Percentiles rank a stretch among this genome's conserved stretches.
phyloP scores from a whole-genome alignment of 495 filamentous ascomycete genomes.

The Penicillium cosmopolitanum region DNA sequence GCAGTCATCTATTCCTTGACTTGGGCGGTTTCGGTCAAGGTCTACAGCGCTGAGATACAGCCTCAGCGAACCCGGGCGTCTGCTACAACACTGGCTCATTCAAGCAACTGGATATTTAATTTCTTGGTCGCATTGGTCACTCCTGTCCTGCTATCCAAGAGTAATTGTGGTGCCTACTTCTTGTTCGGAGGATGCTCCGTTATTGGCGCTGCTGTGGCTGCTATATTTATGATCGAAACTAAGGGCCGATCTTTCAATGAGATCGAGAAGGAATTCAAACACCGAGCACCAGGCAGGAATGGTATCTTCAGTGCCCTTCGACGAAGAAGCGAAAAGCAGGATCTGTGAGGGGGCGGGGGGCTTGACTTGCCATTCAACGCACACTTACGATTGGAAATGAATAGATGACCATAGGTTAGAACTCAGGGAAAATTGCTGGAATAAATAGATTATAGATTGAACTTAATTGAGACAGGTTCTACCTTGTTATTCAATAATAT shows the following conservation, averaged over 20 bases:
- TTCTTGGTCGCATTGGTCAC: conserved; percentile 68
- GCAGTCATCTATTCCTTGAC: conserved; percentile 46
- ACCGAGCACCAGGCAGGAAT: conserved; percentile 3
- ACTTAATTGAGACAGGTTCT: too few relatives aligned
- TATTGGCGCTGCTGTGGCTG: conserved; percentile 52
- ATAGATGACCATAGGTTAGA: neutral
- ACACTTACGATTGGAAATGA: neutral
- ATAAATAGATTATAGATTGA: too few relatives aligned
- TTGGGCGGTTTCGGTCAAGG: conserved; percentile 59
- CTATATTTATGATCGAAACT: conserved; percentile 64
- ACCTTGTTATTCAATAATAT: too few relatives aligned
- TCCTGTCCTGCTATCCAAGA: conserved; percentile 61
- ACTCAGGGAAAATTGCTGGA: too few relatives aligned
- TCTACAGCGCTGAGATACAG: conserved; percentile 61
- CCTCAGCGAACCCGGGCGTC: conserved; percentile 56
- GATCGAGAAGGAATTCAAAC: conserved; percentile 59
- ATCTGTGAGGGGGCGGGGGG: neutral
- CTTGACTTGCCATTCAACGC: neutral
- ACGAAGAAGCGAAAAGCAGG: neutral
- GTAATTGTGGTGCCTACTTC: conserved; percentile 62
- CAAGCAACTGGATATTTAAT: conserved; percentile 58
- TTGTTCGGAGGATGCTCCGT: conserved; percentile 57
- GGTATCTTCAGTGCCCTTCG: neutral
- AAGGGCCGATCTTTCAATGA: conserved; percentile 58
- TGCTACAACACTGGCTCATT: conserved; percentile 51